Base-by-base conservation (phyloP, 2,329 filamentous ascomycete species). In the Fusarium begoniae region DNA sequence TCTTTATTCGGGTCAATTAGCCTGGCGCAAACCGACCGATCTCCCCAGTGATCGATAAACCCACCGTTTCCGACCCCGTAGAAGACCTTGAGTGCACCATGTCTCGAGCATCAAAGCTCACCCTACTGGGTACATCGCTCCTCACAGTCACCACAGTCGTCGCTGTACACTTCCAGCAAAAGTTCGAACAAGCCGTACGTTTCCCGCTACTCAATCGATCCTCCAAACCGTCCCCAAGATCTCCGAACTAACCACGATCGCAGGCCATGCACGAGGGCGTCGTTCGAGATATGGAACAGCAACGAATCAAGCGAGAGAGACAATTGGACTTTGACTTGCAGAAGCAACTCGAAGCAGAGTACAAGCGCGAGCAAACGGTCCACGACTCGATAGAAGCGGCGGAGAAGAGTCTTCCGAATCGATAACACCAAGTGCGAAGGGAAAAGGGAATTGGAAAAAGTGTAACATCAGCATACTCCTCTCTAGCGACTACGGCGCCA, bases 181-280 rank as follows among this genome's bases (percentile, higher is more conserved):
- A 92, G 79, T 88, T 89, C 40, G 96, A 99, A 81, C 92, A 94
- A 87, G 89, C 90, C 74, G 96, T 98, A 87, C 69, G 91, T 85
- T 24, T 37, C 22, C 15, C 12, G 3, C 24, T 17, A 18, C 20
- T 1, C 55, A 56, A 68, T 66, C 63, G 61, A 7, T 30, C 22
- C 37, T n/a, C 8, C 17, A 3, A 47, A 37, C 5, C 7, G 20
- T 41, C 6, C 13, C 20, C 15, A 13, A 18, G 9, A n/a, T 28
- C 44, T 30, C 41, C 30, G 11, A 64, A 26, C 70, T 76, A 69
- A 75, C 57, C 28, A 26, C 26, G 22, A 47, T 38, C 18, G 40
- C 72, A 96, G 96, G 93, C 94, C 65, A 99, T 99, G 96, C 96
- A 99, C 80, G 90, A 93, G 75, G 96, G 96, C 50, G 96, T 99